Base-by-base conservation (phyloP, 768 basidiomycete genomes). In the Termitomyces sp. region DNA sequence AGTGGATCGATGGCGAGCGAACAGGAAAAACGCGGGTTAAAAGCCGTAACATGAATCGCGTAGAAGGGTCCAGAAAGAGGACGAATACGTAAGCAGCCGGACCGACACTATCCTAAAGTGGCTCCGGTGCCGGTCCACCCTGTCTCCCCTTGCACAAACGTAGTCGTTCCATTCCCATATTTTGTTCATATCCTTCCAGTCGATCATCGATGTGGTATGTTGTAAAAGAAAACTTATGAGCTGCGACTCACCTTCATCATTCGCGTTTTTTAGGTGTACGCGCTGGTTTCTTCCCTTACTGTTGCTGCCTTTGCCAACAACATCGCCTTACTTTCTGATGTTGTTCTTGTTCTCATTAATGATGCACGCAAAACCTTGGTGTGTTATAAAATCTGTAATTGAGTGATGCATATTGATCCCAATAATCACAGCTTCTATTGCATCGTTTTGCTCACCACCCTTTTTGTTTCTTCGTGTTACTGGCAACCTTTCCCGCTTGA, bases 401-500 rank as follows among this genome's bases (percentile, higher is more conserved):
- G 35, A 17, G 42, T 17, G 35, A 37, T 37, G 17, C 61, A 3
- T 49, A 34, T 45, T 63, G 45, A 67, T 37, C 30, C 30, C 41
- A 25, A 8, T 32, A 35, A 7, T 55, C 6, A 1, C 57, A 94
- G 91, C 64, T 91, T 92, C 68, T 94, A 94, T 68, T 94, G 91
- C 76, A 86, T 94, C 54, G 77, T 91, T 23, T 79, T 94, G 21
- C 82, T 94, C 14, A 79, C 83, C 0, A 88, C 91, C n/a, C 79
- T 93, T 48, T 93, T 91, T 68, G 76, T 91, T 58, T 89, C 91
- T 16, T 89, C 91, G 17, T 94, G 91, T 68, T 92, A 92, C 70
- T 93, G 91, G 91, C 88, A 89, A 59, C 89, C 92, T 30, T 82
- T 91, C 55, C 81, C 86, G 23, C 68, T 84, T 46, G 80, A 85